phyloP scores from a whole-genome alignment of 2,329 filamentous ascomycete genomes.

The Colletotrichum falcatum region DNA sequence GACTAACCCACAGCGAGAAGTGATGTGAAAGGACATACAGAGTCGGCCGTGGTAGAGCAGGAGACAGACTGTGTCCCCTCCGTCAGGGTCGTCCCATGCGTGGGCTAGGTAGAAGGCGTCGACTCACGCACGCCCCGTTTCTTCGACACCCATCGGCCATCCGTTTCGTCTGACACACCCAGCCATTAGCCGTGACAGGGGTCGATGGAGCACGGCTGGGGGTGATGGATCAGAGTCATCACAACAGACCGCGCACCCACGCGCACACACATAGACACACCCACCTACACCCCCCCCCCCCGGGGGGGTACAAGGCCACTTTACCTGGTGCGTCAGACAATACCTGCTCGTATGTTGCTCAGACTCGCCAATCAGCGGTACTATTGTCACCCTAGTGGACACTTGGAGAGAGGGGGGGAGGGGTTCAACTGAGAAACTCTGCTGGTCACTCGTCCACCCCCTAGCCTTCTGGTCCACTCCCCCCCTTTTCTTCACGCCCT shows the following conservation, averaged over 20 bases:
- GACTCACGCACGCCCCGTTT: conserved; percentile 42
- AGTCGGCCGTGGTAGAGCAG: too few species aligned
- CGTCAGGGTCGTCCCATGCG: conserved; percentile 40
- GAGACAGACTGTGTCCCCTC: conserved; percentile 33
- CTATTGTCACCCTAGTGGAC: conserved; percentile 43
- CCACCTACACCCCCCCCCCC: conserved; percentile 41
- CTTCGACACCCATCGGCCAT: conserved; percentile 39
- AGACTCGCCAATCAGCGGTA: conserved; percentile 56
- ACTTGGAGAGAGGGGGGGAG: conserved; percentile 38
- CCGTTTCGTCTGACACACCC: conserved; percentile 40
- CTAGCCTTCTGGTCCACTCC: conserved; percentile 42
- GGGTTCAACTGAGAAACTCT: conserved; percentile 44
- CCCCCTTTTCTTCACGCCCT: conserved; percentile 42
- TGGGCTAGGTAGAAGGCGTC: conserved; percentile 22
- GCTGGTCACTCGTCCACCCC: conserved; percentile 45
- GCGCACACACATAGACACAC: conserved; percentile 4
- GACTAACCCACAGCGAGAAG: conserved; percentile 5
- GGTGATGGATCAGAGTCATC: conserved; percentile 32
- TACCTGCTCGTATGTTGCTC: conserved; percentile 63
- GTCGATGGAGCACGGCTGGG: conserved; percentile 39
- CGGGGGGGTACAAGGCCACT: conserved; percentile 49
- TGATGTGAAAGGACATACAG: conserved; percentile 18
- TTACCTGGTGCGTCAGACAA: conserved; percentile 63
- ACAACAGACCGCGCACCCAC: conserved; percentile 26
- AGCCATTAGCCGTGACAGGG: conserved; percentile 36